phyloP scores from a whole-genome alignment of 805 yeast species.

The Pichia eremophila region DNA sequence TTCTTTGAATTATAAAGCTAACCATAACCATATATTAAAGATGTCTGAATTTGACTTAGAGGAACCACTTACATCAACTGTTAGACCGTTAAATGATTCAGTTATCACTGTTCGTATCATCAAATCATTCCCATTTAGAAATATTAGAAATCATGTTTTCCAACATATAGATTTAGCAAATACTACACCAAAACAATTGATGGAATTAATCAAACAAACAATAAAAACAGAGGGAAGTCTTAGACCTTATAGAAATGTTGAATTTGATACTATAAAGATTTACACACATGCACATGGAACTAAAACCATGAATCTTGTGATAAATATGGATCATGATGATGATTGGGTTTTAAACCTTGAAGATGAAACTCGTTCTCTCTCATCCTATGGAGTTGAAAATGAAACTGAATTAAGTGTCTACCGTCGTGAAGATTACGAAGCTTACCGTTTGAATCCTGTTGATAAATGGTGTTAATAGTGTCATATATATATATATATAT shows the following conservation, averaged over 20 bases:
- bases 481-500: too few relatives aligned
- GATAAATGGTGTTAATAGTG: constrained; percentile 6
- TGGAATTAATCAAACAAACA: constrained; percentile 37
- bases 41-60: constrained; percentile 32
- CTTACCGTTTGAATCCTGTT: constrained; percentile 71
- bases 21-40: neutral
- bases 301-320: constrained; percentile 84
- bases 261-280: constrained; percentile 67
- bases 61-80: constrained; percentile 75
- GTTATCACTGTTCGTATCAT: constrained; percentile 78
- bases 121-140: constrained; percentile 87
- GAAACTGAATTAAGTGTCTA: constrained; percentile 64
- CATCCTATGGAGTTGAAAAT: neutral
- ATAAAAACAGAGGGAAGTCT: constrained; percentile 52
- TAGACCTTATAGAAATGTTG: constrained; percentile 75
- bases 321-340: constrained; percentile 72
- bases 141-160: constrained; percentile 68
- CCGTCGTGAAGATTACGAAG: constrained; percentile 55
- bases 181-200: constrained; percentile 57
- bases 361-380: constrained; percentile 57
- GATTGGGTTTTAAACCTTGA: constrained; percentile 63
- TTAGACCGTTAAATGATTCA: constrained; percentile 61
- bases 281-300: constrained; percentile 94
- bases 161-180: constrained; percentile 59
- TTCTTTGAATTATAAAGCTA: neutral